Evolutionary conservation across 441 rosid species (phyloP).

Genomic region (Populus hybrid): DNA sequence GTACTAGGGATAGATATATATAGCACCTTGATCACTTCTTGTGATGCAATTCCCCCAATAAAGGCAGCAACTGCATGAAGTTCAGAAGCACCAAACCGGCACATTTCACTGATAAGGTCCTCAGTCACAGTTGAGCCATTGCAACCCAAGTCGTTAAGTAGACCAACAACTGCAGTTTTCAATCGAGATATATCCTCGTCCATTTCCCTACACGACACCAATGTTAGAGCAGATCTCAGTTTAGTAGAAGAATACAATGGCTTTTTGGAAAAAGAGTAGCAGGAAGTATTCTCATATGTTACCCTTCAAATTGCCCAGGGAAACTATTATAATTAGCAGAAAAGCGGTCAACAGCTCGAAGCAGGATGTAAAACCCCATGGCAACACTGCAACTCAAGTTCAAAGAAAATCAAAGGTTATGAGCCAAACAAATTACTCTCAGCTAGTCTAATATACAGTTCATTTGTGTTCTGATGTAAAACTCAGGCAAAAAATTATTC

Average conservation of each 20-base stretch:
- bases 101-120: constrained; percentile 86
- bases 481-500: neutral
- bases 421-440: constrained; percentile 10
- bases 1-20: neutral
- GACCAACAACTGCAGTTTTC: constrained; percentile 60
- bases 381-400: constrained; percentile 51
- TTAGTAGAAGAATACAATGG: neutral
- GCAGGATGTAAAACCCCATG: constrained; percentile 76
- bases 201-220: constrained; percentile 38
- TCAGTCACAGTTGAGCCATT: constrained; percentile 64
- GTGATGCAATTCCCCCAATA: constrained; percentile 88
- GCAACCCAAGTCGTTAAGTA: constrained; percentile 81
- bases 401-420: neutral
- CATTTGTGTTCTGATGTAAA: neutral
- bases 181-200: constrained; percentile 75
- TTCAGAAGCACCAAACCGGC: constrained; percentile 92
- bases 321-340: constrained; percentile 76
- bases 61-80: constrained; percentile 91
- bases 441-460: neutral
- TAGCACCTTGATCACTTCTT: constrained; percentile 90
- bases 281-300: constrained; percentile 17
- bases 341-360: constrained; percentile 85
- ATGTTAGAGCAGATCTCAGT: constrained; percentile 12
- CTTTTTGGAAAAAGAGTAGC: neutral
- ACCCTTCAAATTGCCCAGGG: constrained; percentile 96